Evolutionary conservation across 2,329 filamentous ascomycete species (phyloP).

Genomic region (Pseudogymnoascus sp.): DNA sequence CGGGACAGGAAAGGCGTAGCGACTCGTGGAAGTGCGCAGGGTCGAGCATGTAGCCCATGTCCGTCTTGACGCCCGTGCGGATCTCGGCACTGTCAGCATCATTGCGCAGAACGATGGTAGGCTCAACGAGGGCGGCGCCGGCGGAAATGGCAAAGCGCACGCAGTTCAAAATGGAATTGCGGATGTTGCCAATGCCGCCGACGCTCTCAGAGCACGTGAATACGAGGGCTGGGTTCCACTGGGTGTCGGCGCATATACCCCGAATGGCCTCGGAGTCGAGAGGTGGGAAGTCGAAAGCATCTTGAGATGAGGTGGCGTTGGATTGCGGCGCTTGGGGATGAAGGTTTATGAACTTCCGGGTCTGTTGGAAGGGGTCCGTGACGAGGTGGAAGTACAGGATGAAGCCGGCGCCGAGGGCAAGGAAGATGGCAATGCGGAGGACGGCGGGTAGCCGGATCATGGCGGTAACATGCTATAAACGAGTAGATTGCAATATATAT

Average conservation of each 20-base stretch:
- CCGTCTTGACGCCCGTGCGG: conserved; percentile 12
- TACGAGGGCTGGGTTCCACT: conserved; percentile 31
- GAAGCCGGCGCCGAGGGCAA: background rate
- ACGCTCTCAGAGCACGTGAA: conserved; percentile 36
- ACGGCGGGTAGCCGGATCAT: background rate
- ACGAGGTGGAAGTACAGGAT: background rate
- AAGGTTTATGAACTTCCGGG: background rate
- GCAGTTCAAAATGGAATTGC: conserved; percentile 36
- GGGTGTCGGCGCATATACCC: conserved; percentile 27
- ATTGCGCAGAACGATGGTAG: conserved; percentile 32
- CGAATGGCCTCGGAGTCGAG: conserved; percentile 31
- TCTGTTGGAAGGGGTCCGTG: background rate
- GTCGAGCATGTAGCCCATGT: conserved; percentile 25
- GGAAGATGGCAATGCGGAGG: background rate
- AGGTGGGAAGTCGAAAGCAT: conserved; percentile 32
- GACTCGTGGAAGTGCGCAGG: conserved; percentile 21
- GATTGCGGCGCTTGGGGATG: background rate
- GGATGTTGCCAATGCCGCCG: conserved; percentile 35
- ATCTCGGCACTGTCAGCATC: conserved; percentile 24
- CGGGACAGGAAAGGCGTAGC: conserved; percentile 23
- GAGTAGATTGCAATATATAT: background rate
- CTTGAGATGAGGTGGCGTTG: background rate
- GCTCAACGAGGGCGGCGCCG: conserved; percentile 32
- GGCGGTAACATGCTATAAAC: background rate
- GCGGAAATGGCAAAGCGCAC: conserved; percentile 35